Evolutionary conservation across 2,329 filamentous ascomycete genomes (phyloP).

Genomic region (Penicillium sp.): DNA sequence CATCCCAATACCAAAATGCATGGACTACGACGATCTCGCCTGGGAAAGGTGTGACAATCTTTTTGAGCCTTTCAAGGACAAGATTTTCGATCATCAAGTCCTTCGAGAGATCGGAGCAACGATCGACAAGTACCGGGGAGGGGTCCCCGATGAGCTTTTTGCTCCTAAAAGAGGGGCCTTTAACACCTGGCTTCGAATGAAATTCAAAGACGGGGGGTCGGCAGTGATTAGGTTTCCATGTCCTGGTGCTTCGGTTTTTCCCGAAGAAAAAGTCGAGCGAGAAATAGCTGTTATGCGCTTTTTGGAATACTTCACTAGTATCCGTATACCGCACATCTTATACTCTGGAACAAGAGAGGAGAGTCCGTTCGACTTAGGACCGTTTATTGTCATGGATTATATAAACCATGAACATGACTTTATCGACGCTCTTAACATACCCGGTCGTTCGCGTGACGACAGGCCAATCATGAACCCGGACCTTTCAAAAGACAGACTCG

Average conservation of each 20-base stretch:
- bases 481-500: constrained; percentile 31
- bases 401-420: constrained; percentile 21
- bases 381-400: constrained; percentile 36
- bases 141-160: constrained; percentile 13
- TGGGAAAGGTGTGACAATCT: constrained; percentile 16
- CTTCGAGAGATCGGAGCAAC: constrained; percentile 11
- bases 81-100: constrained; percentile 10
- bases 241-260: constrained; percentile 20
- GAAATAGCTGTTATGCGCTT: constrained; percentile 19
- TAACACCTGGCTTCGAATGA: constrained; percentile 21
- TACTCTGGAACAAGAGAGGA: constrained; percentile 18
- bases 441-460: constrained; percentile 21
- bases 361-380: constrained; percentile 19
- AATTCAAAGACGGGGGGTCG: constrained; percentile 14
- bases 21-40: constrained; percentile 17
- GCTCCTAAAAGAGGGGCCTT: constrained; percentile 17
- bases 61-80: constrained; percentile 11
- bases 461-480: constrained; percentile 31
- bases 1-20: constrained; percentile 13
- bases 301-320: constrained; percentile 16
- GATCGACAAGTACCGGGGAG: constrained; percentile 16
- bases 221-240: constrained; percentile 21
- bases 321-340: constrained; percentile 17
- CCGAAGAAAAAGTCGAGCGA: constrained; percentile 22
- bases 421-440: constrained; percentile 24